Evolutionary conservation across 768 basidiomycete species (phyloP).

Genomic region (Holtermannia corniformis): DNA sequence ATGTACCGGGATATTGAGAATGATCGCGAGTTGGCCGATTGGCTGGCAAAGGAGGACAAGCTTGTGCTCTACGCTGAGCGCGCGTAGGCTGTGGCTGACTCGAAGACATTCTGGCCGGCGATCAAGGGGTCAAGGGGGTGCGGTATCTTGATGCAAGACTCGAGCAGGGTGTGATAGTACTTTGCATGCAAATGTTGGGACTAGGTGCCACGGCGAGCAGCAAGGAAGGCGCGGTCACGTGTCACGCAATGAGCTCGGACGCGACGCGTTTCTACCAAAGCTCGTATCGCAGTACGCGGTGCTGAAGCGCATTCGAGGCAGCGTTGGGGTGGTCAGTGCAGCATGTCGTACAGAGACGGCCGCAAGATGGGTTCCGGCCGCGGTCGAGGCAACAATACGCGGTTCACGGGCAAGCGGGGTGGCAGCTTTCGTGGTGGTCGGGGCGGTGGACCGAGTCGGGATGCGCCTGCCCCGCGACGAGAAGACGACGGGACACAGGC

Average conservation of each 20-base stretch:
- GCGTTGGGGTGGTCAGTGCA: too few relatives aligned
- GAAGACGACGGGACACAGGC: conserved; percentile 85
- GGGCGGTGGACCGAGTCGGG: conserved; percentile 46
- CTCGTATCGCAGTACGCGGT: too few relatives aligned
- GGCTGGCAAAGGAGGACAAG: conserved; percentile 38
- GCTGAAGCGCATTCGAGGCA: too few relatives aligned
- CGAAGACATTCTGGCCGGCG: too few relatives aligned
- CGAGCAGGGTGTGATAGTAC: not conserved
- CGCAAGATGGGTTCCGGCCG: conserved; percentile 18
- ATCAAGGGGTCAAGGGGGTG: too few relatives aligned
- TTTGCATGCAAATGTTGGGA: not conserved
- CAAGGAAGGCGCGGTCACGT: too few relatives aligned
- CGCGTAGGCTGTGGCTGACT: conserved; percentile 4
- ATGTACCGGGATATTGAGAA: conserved; percentile 33
- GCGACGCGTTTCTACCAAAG: not conserved
- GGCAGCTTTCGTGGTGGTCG: conserved; percentile 47
- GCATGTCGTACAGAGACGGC: not conserved
- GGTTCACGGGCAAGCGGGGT: conserved; percentile 31
- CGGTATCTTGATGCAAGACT: too few relatives aligned
- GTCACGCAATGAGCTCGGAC: not conserved
- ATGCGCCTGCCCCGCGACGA: conserved; percentile 52
- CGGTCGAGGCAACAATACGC: conserved; percentile 36
- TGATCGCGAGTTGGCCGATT: conserved; percentile 35
- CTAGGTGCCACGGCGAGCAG: too few relatives aligned
- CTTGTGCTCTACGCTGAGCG: conserved; percentile 40